Conservation (phyloP, 305 asterid species). For the Ajuga reptans region DNA sequence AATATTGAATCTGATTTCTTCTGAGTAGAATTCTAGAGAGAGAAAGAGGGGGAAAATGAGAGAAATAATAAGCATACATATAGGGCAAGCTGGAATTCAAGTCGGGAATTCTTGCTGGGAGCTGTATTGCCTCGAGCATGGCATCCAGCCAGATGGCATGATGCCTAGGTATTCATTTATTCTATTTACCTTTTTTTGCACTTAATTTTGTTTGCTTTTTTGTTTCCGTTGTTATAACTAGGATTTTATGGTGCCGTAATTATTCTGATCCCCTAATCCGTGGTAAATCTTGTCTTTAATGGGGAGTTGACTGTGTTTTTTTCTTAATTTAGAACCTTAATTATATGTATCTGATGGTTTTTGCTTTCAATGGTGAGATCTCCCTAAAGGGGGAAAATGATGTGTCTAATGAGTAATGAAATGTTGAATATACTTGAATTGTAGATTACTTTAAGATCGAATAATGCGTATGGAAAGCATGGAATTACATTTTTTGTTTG, state of each 20-base stretch:
- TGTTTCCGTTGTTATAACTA: background rate
- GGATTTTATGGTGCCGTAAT: background rate
- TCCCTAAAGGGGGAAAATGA: background rate
- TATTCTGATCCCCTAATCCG: background rate
- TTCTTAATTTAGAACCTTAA: background rate
- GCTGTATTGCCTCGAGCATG: too few species aligned
- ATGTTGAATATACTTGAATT: background rate
- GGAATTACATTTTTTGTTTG: background rate
- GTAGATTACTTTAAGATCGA: background rate
- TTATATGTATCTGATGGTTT: background rate
- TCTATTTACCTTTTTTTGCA: too few species aligned
- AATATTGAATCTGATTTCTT: background rate
- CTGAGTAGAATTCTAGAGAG: background rate
- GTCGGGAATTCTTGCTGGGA: too few species aligned
- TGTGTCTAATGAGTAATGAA: background rate
- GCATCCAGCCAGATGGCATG: too few species aligned
- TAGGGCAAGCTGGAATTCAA: too few species aligned
- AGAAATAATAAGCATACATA: background rate
- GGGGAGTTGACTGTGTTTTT: background rate
- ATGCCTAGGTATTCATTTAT: slow-evolving; percentile 15
- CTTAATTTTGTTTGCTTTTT: too few species aligned
- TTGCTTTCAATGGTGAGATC: background rate
- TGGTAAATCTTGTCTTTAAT: background rate
- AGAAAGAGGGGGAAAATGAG: slow-evolving; percentile 33
- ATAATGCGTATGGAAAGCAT: background rate